Evolutionary conservation across 345 rosid genomes (phyloP).

Genomic region (Rhodomyrtus tomentosa): DNA sequence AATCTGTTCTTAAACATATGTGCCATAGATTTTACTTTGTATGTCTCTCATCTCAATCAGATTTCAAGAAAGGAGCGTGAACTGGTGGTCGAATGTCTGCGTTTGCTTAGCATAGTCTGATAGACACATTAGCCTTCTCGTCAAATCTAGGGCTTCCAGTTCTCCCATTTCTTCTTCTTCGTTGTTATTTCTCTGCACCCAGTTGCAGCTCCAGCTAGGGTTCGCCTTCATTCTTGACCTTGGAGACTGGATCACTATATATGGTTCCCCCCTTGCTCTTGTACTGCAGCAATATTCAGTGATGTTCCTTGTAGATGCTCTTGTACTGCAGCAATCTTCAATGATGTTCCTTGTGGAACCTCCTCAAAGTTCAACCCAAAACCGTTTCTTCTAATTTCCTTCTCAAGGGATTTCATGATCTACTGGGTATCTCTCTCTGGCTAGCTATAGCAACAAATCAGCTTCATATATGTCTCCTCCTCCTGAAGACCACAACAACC

Average conservation of each 20-base stretch:
- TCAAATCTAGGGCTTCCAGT: background rate
- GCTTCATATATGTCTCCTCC: background rate
- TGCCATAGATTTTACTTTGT: background rate
- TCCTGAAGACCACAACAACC: background rate
- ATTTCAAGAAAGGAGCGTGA: background rate
- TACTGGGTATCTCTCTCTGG: background rate
- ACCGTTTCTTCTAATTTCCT: background rate
- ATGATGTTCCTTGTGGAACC: background rate
- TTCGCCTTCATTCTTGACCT: background rate
- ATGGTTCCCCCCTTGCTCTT: background rate
- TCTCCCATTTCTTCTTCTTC: background rate
- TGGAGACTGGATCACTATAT: background rate
- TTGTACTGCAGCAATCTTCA: background rate
- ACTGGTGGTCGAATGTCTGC: background rate
- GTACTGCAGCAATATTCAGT: background rate
- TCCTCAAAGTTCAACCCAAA: background rate
- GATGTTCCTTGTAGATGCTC: background rate
- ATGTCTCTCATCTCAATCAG: background rate
- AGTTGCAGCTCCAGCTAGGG: background rate
- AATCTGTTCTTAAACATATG: background rate
- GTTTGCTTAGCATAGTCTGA: background rate
- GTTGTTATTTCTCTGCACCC: background rate
- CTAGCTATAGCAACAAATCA: background rate
- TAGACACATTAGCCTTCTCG: background rate
- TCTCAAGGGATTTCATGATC: background rate